Conservation (phyloP, 2,329 filamentous ascomycete genomes). For the Aschersonia sp. region DNA sequence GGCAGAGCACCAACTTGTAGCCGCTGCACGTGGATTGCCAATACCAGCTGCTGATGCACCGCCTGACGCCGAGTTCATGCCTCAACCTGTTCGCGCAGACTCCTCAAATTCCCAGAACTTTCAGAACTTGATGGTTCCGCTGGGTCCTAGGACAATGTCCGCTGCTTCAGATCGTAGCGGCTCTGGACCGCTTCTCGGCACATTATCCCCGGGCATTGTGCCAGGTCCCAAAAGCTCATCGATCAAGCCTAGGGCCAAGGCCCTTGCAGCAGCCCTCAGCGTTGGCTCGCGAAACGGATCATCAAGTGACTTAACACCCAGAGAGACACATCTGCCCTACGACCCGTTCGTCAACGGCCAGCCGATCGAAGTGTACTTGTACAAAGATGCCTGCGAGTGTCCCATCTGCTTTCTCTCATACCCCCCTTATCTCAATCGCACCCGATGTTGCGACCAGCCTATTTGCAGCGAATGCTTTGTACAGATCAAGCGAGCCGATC, state of each 20-base stretch:
- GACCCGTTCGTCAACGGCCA: constrained; percentile 93
- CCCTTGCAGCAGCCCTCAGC: constrained; percentile 67
- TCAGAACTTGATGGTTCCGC: constrained; percentile 65
- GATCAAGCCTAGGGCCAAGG: constrained; percentile 78
- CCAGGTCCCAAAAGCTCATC: constrained; percentile 33
- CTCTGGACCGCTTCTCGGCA: constrained; percentile 43
- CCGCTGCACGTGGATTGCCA: constrained; percentile 69
- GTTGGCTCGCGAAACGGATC: constrained; percentile 60
- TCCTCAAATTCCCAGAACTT: constrained; percentile 42
- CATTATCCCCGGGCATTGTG: constrained; percentile 34
- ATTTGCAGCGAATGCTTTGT: constrained; percentile 99
- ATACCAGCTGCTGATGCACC: constrained; percentile 76
- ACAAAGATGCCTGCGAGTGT: constrained; percentile 82
- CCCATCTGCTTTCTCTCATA: constrained; percentile 96
- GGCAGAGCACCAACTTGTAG: constrained; percentile 92
- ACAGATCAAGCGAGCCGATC: constrained; percentile 90
- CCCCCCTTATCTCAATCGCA: constrained; percentile 85
- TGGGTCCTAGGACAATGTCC: constrained; percentile 63
- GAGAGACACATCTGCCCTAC: constrained; percentile 64
- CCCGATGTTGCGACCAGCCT: constrained; percentile 85
- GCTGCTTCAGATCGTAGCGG: constrained; percentile 57
- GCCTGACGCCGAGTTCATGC: constrained; percentile 51
- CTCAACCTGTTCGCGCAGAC: constrained; percentile 27
- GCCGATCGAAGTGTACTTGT: constrained; percentile 79
- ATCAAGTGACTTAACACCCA: constrained; percentile 56